These are phyloP conservation scores for Solanum ossicruentum DNA, from an alignment of 257 asterid genomes.

Conservation along the genomic window DNA sequence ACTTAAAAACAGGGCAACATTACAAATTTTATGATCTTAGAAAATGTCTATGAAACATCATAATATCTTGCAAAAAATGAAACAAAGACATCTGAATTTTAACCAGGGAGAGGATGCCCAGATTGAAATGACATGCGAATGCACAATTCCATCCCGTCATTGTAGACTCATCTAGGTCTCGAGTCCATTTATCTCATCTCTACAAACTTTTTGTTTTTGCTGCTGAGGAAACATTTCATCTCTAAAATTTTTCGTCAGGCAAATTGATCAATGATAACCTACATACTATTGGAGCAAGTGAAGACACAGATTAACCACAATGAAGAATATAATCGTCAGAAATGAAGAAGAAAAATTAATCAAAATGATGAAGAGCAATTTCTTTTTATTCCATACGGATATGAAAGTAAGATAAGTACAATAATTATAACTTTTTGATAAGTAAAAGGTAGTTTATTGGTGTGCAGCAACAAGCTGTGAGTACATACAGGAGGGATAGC, in stretches of 20 bases:
- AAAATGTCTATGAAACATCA: background rate
- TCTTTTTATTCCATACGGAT: background rate
- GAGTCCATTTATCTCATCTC: background rate
- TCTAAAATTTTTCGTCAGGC: background rate
- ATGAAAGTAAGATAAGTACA: background rate
- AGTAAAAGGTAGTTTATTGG: background rate
- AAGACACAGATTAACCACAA: background rate
- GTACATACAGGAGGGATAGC: background rate
- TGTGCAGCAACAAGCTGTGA: background rate
- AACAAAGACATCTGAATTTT: background rate
- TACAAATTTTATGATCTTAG: background rate
- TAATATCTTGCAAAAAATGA: background rate
- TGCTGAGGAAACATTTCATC: background rate
- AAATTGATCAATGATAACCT: background rate
- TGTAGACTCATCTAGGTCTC: background rate
- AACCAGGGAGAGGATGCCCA: background rate
- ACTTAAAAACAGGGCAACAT: background rate
- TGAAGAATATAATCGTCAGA: background rate
- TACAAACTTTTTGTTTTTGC: background rate
- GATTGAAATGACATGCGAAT: background rate
- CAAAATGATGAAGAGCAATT: background rate
- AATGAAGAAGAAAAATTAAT: background rate
- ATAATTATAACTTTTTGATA: background rate
- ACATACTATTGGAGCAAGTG: background rate
- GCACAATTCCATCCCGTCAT: background rate